These are phyloP conservation scores for Uronychia binucleata DNA, from an alignment of 73 alveolate genomes.

Conservation along the genomic window DNA sequence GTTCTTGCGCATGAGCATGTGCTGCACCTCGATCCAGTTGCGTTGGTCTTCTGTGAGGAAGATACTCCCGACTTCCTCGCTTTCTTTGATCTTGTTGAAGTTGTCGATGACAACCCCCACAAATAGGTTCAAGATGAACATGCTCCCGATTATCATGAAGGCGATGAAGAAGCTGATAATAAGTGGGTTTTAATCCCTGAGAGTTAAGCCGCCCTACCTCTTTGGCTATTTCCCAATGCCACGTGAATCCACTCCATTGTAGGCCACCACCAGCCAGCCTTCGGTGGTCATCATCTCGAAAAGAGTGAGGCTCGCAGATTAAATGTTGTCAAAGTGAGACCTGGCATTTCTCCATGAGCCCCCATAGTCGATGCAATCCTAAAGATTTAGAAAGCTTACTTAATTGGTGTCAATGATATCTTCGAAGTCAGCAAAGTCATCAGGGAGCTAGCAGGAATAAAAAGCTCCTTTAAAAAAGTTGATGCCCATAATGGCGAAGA, in stretches of 20 bases:
- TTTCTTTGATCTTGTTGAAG: constrained; percentile 36
- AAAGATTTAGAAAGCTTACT: background rate
- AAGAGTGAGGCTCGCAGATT: constrained; percentile 21
- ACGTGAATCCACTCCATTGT: constrained; percentile 36
- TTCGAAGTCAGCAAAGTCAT: background rate
- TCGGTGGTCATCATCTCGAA: constrained; percentile 49
- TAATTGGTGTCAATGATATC: background rate
- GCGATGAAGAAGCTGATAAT: constrained; percentile 1
- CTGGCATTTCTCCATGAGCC: constrained; percentile 32
- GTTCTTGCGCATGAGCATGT: background rate
- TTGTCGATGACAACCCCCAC: constrained; percentile 49
- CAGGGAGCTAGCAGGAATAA: constrained; percentile 3
- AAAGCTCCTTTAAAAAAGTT: constrained; percentile 34
- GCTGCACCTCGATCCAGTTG: constrained; percentile 37
- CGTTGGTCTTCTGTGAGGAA: constrained; percentile 29
- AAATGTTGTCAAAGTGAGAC: constrained; percentile 39
- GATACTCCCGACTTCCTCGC: constrained; percentile 8
- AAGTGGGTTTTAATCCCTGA: background rate
- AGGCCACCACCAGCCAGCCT: constrained; percentile 35
- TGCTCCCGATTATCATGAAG: constrained; percentile 16
- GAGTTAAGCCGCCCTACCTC: background rate
- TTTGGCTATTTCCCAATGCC: constrained; percentile 37
- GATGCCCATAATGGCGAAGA: constrained; percentile 52
- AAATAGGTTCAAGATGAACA: constrained; percentile 31
- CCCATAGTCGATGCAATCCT: constrained; percentile 35